A percentile compares a stretch with the other conserved stretches of the same genome.
Conservation (phyloP, 108 stramenopile genomes). For the Nannochloropsis gaditana region DNA sequence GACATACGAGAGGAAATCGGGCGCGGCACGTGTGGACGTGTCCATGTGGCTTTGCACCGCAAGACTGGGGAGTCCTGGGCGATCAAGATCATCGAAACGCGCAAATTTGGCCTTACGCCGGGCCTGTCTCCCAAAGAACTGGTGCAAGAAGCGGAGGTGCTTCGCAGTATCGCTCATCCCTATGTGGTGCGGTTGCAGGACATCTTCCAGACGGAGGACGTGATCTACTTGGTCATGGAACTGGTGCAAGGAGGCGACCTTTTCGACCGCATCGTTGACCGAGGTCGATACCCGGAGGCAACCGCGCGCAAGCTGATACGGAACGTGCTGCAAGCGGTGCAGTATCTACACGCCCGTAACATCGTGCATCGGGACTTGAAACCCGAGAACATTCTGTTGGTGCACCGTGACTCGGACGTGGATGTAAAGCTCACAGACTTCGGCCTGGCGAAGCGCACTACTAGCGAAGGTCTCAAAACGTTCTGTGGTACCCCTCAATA, state of each 20-base stretch:
- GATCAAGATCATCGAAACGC: conserved; percentile 77
- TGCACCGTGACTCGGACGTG: conserved; percentile 39
- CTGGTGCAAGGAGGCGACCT: conserved; percentile 53
- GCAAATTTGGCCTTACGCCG: conserved; percentile 47
- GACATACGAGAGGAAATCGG: conserved; percentile 79
- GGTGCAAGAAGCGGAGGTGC: conserved; percentile 71
- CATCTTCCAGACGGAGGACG: conserved; percentile 57
- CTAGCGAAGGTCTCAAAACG: conserved; percentile 48
- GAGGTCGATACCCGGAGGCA: conserved; percentile 46
- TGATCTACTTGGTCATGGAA: conserved; percentile 54
- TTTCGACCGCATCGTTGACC: conserved; percentile 53
- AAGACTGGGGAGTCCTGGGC: conserved; percentile 72
- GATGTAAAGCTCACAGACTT: conserved; percentile 56
- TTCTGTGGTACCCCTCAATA: conserved; percentile 55
- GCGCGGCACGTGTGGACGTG: conserved; percentile 80
- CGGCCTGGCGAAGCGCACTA: conserved; percentile 52
- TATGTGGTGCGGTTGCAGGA: conserved; percentile 80
- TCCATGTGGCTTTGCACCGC: conserved; percentile 73
- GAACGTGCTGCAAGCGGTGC: conserved; percentile 45
- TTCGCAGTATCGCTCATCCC: conserved; percentile 74
- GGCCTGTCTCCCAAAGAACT: conserved; percentile 53
- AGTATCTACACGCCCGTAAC: conserved; percentile 48
- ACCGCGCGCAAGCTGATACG: conserved; percentile 44
- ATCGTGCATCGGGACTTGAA: conserved; percentile 56
- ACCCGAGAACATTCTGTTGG: conserved; percentile 56